Base-by-base conservation (phyloP, 805 yeast species). In the Saccharomycopsis sp. region DNA sequence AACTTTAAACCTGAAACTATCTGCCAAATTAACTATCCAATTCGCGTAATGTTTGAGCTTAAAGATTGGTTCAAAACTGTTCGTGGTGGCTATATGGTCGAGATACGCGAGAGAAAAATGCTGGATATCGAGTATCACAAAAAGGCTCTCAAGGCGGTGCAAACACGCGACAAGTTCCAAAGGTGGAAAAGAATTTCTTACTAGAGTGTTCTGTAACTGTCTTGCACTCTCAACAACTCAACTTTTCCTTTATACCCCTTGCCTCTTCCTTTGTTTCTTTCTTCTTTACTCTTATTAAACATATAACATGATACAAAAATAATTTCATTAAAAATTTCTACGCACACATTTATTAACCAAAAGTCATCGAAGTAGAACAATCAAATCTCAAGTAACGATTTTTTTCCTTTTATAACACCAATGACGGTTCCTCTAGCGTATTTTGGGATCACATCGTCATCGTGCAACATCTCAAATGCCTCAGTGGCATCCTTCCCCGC, bases 401-500 rank as follows among this genome's bases (percentile, higher is more conserved):
- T 59, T 24, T 52, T 44, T 0, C 84, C 84, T 63, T 77, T 74
- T n/a, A 82, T 57, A 34, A 76, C 68, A 1, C 86, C 87, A 61
- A 81, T 67, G 1, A 81, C 81, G 60, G 78, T 71, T 24, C 70
- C 68, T 1, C 72, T 68, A 1, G 82, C 82, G 60, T 79, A 79
- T 58, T 79, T 73, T 1, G 76, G 71, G 55, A 82, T 71, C 54
- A 81, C 81, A 53, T 73, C 73, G 62, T 82, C 87, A 57, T 81
- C 83, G 65, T 82, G 87, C 55, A 82, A 68, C 81, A 77, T 75
- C 48, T 71, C 80, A 63, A 76, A 77, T 54, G 77, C 75, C 57
- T 76, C 79, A 1, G 79, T 76, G 2, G 81, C 80, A 62, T 76
- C 80, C 61, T 70, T 73, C 0, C 81, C 80, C 12, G 77, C 78